Percentiles rank a stretch among this genome's conserved stretches.
These are phyloP conservation scores for Musa beccarii DNA, from an alignment of 176 grass and related monocot genomes.

Conservation along the genomic window DNA sequence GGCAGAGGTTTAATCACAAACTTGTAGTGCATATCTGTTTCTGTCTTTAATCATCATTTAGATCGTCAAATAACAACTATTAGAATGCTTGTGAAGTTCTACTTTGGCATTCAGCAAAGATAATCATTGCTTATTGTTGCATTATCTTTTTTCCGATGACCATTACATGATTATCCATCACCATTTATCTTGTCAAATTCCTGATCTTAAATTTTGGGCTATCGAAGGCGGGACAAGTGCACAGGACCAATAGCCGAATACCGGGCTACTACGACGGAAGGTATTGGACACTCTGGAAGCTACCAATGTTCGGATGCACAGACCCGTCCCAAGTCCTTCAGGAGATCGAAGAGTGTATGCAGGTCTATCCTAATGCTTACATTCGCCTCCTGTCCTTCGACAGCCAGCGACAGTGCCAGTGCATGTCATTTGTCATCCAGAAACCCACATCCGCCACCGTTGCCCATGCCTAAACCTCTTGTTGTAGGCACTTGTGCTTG, in stretches of 20 bases:
- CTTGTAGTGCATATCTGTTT: no score
- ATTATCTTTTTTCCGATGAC: neutral
- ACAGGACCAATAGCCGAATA: conserved; percentile 42
- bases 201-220: neutral
- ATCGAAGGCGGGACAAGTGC: conserved; percentile 30
- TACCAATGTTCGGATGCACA: conserved; percentile 57
- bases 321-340: conserved; percentile 39
- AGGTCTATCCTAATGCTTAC: conserved; percentile 43
- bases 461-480: neutral
- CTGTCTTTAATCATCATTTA: no score
- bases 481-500: no score
- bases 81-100: no score
- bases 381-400: conserved; percentile 49
- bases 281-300: conserved; percentile 71
- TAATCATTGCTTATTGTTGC: no score
- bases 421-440: conserved; percentile 55
- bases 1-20: no score
- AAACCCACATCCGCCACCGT: conserved; percentile 6
- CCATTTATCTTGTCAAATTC: neutral
- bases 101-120: no score
- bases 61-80: no score
- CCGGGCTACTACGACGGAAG: conserved; percentile 64
- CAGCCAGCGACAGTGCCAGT: conserved; percentile 50
- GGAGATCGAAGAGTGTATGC: conserved; percentile 41
- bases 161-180: neutral